Evolutionary conservation across 352 stramenopile species (phyloP), one percentile per base, ranked within the genome.

Genomic region (Hyaloperonospora brassicae): DNA sequence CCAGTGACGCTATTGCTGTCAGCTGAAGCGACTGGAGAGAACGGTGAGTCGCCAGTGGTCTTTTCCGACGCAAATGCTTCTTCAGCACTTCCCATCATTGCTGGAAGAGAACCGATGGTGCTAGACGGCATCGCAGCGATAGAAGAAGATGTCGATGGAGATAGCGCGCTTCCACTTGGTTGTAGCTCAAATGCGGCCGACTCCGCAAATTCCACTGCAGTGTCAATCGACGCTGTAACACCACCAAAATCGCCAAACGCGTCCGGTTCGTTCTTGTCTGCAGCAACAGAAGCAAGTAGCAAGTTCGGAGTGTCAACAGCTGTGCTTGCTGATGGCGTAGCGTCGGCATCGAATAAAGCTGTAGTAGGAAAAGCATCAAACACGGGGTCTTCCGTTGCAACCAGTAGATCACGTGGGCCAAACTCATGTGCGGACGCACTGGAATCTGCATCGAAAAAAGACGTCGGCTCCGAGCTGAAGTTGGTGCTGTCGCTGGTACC

Each of bases 281-380:
- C 42, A 36, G 59, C 47, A 47, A 55, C 50, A 0, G 63, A 50
- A 48, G 63, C 67, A 13, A 71, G 65, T 11, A 65, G 50, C 13
- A 62, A 65, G 43, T 62, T 60, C 11, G 52, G 54, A 1, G 45
- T 64, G 14, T 31, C 44, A 49, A 44, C 57, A 50, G 34, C 31
- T 25, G 30, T 31, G 7, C 3, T 55, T 17, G 42, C 41, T 44
- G 38, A 24, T 11, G 46, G 34, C 10, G 35, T 46, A 39, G 27
- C 24, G 25, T 13, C 55, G 31, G 59, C 45, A 9, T 17, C 55
- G 14, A 46, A 61, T 30, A 51, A 0, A 25, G 52, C 50, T 23
- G 59, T 34, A 9, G 52, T 11, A 8, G 50, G 58, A 45, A 72
- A 70, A 11, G 50, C 55, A 53, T 61, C 54, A 12, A 79, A 72